Base-by-base conservation (phyloP, 2,329 filamentous ascomycete species). In the Sordariomycetes sp. region DNA sequence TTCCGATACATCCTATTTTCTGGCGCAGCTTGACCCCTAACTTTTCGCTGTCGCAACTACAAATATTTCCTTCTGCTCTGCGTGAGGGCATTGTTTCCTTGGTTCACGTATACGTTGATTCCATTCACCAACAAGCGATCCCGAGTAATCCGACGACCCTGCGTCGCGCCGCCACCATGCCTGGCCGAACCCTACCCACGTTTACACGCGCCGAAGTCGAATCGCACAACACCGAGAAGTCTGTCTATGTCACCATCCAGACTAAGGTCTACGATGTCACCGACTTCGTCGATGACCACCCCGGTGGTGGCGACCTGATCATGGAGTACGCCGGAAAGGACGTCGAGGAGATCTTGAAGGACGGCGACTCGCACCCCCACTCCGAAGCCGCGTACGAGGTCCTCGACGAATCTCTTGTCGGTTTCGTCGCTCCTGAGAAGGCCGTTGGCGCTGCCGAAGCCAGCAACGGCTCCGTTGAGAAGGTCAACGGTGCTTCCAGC, bases 361-460 rank as follows among this genome's bases (percentile, higher is more conserved):
- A 98, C 51, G 70, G 79, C 40, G 63, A 74, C 28, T 95, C 88
- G 21, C 92, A 98, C 53, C 63, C 68, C 28, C 92, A 98, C 57
- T 86, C 83, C 31, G 88, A 96, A 41, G 72, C 87, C 3, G 92
- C 92, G n/a, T 98, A 95, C 59, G 90, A 96, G 49, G 83, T 96
- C 11, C 70, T 98, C 18, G 85, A 94, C 30, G 92, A 96, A 26
- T 82, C 76, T 30, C 70, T 90, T 12, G 70, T 96, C 39, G 92
- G 86, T 12, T 94, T 93, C 50, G 64, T 95, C 21, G 69, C 71
- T 5, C 72, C 72, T 3, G 69, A 79, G 24, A 70, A 75, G 41
- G 55, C 71, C 5, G 56, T 70, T 20, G 54, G 47, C 30, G 20
- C 30, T 7, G 33, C 15, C 8, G 15, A 23, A 15, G 27, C 35